These are phyloP conservation scores for Barbatosphaeria neglecta DNA, from an alignment of 495 filamentous ascomycete genomes.

Conservation along the genomic window DNA sequence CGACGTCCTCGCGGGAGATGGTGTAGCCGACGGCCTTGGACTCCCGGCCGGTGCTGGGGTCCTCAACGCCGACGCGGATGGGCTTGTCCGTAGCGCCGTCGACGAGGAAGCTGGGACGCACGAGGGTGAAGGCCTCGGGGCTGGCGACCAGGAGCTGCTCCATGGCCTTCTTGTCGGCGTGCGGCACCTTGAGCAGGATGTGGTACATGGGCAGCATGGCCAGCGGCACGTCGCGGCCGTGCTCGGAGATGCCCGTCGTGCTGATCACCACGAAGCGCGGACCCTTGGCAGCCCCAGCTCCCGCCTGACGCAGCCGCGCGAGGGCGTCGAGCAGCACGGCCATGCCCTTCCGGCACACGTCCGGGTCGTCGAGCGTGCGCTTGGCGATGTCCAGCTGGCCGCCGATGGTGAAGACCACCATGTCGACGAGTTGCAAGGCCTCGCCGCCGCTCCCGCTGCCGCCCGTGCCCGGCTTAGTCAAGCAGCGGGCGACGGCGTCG, in stretches of 20 bases:
- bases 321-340: conserved; percentile 28
- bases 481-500: conserved; percentile 20
- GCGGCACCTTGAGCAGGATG: conserved; percentile 30
- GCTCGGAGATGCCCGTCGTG: conserved; percentile 32
- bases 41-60: conserved; percentile 13
- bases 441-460: conserved; percentile 4
- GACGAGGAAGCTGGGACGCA: conserved; percentile 9
- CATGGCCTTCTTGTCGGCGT: conserved; percentile 38
- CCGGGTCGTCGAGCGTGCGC: conserved; percentile 32
- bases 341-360: conserved; percentile 35
- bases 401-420: conserved; percentile 26
- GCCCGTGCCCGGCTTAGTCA: neutral
- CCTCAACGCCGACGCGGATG: conserved; percentile 31
- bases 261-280: conserved; percentile 30
- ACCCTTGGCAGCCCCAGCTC: conserved; percentile 5
- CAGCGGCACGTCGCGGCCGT: conserved; percentile 34
- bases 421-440: conserved; percentile 10
- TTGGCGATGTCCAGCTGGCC: conserved; percentile 2
- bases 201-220: conserved; percentile 33
- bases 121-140: conserved; percentile 1
- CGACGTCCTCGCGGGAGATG: conserved; percentile 28
- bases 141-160: conserved; percentile 1
- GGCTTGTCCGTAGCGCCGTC: conserved; percentile 15
- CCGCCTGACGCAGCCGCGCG: neutral
- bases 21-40: conserved; percentile 32